A percentile compares a stretch with the other conserved stretches of the same genome.
These are phyloP conservation scores for Protomyces pachydermus DNA, from an alignment of 1,139 yeast genomes.

Conservation along the genomic window DNA sequence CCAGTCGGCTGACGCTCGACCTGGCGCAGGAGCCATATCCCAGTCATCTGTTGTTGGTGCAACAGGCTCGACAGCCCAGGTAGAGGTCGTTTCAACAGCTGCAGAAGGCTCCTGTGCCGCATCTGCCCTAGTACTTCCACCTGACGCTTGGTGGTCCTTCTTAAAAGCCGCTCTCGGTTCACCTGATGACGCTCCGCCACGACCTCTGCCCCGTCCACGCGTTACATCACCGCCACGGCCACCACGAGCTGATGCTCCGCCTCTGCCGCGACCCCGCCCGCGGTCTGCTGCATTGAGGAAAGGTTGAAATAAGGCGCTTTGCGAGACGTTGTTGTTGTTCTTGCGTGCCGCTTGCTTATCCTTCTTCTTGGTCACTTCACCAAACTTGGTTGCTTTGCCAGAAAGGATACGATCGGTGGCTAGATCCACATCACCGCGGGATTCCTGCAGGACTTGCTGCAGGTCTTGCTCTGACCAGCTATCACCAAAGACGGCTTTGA, in stretches of 20 bases:
- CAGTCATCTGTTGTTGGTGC: neutral
- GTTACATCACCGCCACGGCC: slow-evolving; percentile 15
- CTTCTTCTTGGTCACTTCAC: slow-evolving; percentile 23
- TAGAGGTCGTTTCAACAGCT: neutral
- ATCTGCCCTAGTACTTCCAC: neutral
- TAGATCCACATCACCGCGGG: slow-evolving; percentile 21
- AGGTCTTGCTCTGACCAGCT: slow-evolving; percentile 23
- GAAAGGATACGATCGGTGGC: slow-evolving; percentile 16
- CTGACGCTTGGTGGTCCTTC: neutral
- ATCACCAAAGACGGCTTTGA: neutral
- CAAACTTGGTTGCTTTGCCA: slow-evolving; percentile 22
- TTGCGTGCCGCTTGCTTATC: slow-evolving; percentile 11
- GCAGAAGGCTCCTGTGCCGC: neutral
- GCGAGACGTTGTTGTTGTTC: neutral
- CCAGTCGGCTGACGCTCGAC: neutral
- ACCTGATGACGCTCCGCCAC: slow-evolving; percentile 14
- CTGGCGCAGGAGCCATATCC: neutral
- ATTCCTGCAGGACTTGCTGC: slow-evolving; percentile 10
- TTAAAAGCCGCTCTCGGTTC: neutral
- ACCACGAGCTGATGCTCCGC: slow-evolving; percentile 20
- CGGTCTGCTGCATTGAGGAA: neutral
- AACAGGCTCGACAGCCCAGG: neutral
- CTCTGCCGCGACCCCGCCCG: slow-evolving; percentile 20
- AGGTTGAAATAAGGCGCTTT: neutral
- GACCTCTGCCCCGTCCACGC: slow-evolving; percentile 23